A percentile compares a stretch with the other conserved stretches of the same genome.
Conservation (phyloP, 2,329 filamentous ascomycete species). For the Sclerotinia trifoliorum region DNA sequence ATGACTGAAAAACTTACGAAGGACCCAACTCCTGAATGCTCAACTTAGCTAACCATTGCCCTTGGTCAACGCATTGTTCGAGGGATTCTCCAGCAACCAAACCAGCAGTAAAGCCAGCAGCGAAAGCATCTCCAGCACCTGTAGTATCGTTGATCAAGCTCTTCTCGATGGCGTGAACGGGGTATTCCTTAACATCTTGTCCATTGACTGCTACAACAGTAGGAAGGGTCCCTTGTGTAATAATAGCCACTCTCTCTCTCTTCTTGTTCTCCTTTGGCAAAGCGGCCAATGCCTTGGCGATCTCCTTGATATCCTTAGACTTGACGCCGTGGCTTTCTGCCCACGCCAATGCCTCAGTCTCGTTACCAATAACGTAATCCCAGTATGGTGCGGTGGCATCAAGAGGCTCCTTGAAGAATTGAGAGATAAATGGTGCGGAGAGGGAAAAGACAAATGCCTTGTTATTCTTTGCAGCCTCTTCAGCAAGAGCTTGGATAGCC, state of each 20-base stretch:
- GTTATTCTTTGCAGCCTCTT: constrained; percentile 85
- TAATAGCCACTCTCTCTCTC: constrained; percentile 80
- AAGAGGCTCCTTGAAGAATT: constrained; percentile 97
- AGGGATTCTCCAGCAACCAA: constrained; percentile 81
- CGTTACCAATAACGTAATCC: constrained; percentile 95
- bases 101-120: constrained; percentile 88
- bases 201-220: constrained; percentile 80
- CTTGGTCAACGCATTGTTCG: constrained; percentile 79
- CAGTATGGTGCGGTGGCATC: constrained; percentile 86
- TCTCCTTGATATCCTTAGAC: constrained; percentile 76
- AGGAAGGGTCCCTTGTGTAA: constrained; percentile 92
- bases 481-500: constrained; percentile 83
- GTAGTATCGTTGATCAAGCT: constrained; percentile 92
- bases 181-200: constrained; percentile 70
- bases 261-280: constrained; percentile 88
- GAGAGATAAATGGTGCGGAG: constrained; percentile 90
- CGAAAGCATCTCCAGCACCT: constrained; percentile 95
- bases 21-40: constrained; percentile 95
- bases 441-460: constrained; percentile 92
- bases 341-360: constrained; percentile 88
- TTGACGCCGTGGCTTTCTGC: constrained; percentile 75
- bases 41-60: constrained; percentile 92
- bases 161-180: constrained; percentile 75
- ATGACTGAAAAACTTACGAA: constrained; percentile 66
- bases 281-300: constrained; percentile 81